Percentiles rank a stretch among this genome's conserved stretches.
phyloP scores from a whole-genome alignment of 2,329 filamentous ascomycete species.

The Cercospora beticola region DNA sequence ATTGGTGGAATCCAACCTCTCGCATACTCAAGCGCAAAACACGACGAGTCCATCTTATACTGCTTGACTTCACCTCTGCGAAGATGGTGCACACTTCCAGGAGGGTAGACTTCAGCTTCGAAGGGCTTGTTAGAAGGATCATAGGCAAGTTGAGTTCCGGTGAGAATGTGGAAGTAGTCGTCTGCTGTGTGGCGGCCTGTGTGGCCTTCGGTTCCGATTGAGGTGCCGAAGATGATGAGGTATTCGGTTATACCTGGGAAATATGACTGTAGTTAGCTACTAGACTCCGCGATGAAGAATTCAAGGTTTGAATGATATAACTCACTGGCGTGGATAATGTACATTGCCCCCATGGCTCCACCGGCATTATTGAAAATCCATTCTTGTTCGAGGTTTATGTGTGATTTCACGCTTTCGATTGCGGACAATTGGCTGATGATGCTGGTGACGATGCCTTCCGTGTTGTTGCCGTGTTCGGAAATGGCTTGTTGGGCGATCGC shows the following conservation, averaged over 20 bases:
- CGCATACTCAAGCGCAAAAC: slow-evolving; percentile 81
- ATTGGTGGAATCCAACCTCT: slow-evolving; percentile 90
- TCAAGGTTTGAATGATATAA: not conserved
- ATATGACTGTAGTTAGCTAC: not conserved
- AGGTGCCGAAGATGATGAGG: slow-evolving; percentile 82
- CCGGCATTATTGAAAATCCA: slow-evolving; percentile 94
- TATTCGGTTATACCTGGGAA: slow-evolving; percentile 72
- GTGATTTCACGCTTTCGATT: slow-evolving; percentile 39
- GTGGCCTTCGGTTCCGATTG: slow-evolving; percentile 84
- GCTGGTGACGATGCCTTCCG: slow-evolving; percentile 63
- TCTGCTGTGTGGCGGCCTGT: slow-evolving; percentile 85
- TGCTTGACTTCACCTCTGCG: slow-evolving; percentile 72
- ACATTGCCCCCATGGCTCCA: slow-evolving; percentile 89
- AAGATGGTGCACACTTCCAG: slow-evolving; percentile 71
- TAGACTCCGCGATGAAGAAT: not conserved
- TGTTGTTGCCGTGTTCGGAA: slow-evolving; percentile 71
- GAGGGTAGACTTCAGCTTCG: slow-evolving; percentile 67
- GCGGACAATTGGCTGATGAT: slow-evolving; percentile 68
- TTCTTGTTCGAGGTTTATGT: slow-evolving; percentile 69
- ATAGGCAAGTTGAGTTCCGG: slow-evolving; percentile 75
- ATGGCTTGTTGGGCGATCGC: slow-evolving; percentile 67
- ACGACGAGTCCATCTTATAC: slow-evolving; percentile 74
- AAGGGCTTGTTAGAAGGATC: slow-evolving; percentile 58
- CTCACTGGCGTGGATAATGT: slow-evolving; percentile 78
- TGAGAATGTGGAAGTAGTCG: slow-evolving; percentile 91